phyloP scores from a whole-genome alignment of 2,329 filamentous ascomycete genomes.

The Zymoseptoria brevis region DNA sequence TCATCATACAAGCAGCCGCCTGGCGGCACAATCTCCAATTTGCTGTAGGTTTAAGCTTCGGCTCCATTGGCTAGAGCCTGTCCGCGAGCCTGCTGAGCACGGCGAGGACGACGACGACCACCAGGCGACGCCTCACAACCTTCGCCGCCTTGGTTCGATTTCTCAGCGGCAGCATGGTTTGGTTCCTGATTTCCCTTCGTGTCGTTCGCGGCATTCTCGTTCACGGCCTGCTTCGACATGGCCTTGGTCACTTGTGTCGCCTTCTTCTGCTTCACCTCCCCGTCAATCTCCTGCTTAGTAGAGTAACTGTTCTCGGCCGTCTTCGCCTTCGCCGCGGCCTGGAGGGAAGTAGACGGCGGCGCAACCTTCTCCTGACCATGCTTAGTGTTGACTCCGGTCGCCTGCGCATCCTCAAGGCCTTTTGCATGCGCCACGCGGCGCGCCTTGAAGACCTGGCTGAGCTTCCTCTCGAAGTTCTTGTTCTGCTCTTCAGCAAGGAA shows the following conservation, averaged over 20 bases:
- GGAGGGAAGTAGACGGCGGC: too few species aligned
- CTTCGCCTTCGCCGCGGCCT: too few species aligned
- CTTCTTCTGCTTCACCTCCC: too few species aligned
- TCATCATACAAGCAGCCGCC: too few species aligned
- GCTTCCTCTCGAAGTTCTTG: background rate
- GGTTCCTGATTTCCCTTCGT: background rate
- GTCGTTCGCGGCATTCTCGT: too few species aligned
- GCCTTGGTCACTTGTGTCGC: too few species aligned
- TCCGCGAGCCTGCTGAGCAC: conserved; percentile 4
- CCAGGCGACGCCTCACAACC: background rate
- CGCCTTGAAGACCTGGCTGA: background rate
- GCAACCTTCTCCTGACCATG: background rate
- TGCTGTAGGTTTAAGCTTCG: too few species aligned
- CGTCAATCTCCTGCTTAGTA: too few species aligned
- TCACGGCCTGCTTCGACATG: too few species aligned
- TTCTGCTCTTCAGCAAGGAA: conserved; percentile 1
- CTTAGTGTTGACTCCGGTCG: background rate
- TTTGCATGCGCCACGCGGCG: background rate
- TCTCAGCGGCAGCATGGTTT: background rate
- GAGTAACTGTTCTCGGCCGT: too few species aligned
- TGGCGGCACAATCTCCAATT: too few species aligned
- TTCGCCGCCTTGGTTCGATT: background rate
- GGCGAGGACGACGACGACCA: conserved; percentile 6
- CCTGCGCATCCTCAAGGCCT: background rate
- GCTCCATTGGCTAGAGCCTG: too few species aligned